Percentiles rank a stretch among this genome's conserved stretches.
These are phyloP conservation scores for Hericium coralloides DNA, from an alignment of 768 basidiomycete genomes.

Conservation along the genomic window DNA sequence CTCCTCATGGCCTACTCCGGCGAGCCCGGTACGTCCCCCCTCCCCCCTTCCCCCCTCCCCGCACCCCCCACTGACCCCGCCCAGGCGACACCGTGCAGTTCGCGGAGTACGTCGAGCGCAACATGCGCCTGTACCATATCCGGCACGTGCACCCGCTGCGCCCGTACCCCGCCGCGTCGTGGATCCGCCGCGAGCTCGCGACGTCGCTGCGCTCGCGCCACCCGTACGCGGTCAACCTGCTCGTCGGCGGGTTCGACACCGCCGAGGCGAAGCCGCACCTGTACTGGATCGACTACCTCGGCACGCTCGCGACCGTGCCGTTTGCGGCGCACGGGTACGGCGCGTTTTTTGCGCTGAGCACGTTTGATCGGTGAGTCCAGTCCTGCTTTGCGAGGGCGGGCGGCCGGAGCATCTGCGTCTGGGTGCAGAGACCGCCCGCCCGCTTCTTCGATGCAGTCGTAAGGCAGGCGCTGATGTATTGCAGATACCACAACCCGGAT, in stretches of 20 bases:
- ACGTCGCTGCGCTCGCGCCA: slow-evolving; percentile 80
- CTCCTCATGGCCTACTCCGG: slow-evolving; percentile 93
- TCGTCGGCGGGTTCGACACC: slow-evolving; percentile 88
- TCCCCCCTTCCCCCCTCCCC: not conserved
- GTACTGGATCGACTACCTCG: slow-evolving; percentile 96
- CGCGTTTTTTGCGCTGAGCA: slow-evolving; percentile 83
- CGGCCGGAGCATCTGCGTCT: not conserved
- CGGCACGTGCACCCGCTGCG: slow-evolving; percentile 85
- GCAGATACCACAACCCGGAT: slow-evolving; percentile 81
- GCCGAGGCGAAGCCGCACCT: slow-evolving; percentile 63
- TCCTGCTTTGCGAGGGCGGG: not conserved
- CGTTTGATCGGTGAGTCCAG: slow-evolving; percentile 70
- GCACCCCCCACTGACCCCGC: not conserved
- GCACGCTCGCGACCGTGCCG: slow-evolving; percentile 80
- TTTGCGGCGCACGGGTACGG: slow-evolving; percentile 97
- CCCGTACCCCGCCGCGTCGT: slow-evolving; percentile 86
- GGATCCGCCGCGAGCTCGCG: slow-evolving; percentile 89
- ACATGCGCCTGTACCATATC: slow-evolving; percentile 93
- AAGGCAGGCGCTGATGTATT: not conserved
- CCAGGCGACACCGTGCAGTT: slow-evolving; percentile 94
- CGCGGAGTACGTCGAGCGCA: slow-evolving; percentile 92
- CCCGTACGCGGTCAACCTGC: slow-evolving; percentile 87
- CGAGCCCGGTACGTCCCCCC: slow-evolving; percentile 62
- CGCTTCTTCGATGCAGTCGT: not conserved
- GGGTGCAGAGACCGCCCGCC: not conserved